A percentile compares a stretch with the other conserved stretches of the same genome.
These are phyloP conservation scores for Didymella pomorum DNA, from an alignment of 2,329 filamentous ascomycete genomes.

Conservation along the genomic window DNA sequence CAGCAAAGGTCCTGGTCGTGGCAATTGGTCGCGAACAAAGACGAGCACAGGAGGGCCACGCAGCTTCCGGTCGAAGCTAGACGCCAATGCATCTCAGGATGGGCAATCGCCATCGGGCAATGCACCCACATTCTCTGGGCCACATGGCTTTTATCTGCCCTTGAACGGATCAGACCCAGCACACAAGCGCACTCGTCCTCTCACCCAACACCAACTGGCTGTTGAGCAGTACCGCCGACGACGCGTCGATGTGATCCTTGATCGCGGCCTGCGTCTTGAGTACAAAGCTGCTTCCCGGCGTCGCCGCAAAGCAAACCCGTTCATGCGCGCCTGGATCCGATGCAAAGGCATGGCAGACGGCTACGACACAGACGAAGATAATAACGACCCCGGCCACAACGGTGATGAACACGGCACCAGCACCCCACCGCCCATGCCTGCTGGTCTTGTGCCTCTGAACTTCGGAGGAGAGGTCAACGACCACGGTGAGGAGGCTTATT, in stretches of 20 bases:
- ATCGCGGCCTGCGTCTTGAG: slow-evolving; percentile 72
- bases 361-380: slow-evolving; percentile 58
- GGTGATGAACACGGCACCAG: slow-evolving; percentile 44
- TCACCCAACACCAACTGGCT: slow-evolving; percentile 82
- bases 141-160: slow-evolving; percentile 59
- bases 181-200: slow-evolving; percentile 70
- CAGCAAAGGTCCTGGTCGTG: slow-evolving; percentile 57
- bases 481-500: slow-evolving; percentile 76
- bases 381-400: slow-evolving; percentile 48
- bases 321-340: slow-evolving; percentile 72
- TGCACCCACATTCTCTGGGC: slow-evolving; percentile 58
- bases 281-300: slow-evolving; percentile 70
- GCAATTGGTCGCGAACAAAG: slow-evolving; percentile 58
- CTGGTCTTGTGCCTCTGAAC: slow-evolving; percentile 68
- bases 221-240: slow-evolving; percentile 80
- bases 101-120: slow-evolving; percentile 44
- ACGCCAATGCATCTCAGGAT: slow-evolving; percentile 42
- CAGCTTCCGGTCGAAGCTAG: slow-evolving; percentile 48
- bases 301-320: slow-evolving; percentile 70
- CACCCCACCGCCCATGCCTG: slow-evolving; percentile 47
- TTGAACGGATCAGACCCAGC: slow-evolving; percentile 58
- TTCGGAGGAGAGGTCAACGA: slow-evolving; percentile 69
- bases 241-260: slow-evolving; percentile 82
- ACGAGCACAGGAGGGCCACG: slow-evolving; percentile 32
- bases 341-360: slow-evolving; percentile 59